These are phyloP conservation scores for Priceomyces fermenticarens DNA, from an alignment of 805 yeast genomes.

Conservation along the genomic window DNA sequence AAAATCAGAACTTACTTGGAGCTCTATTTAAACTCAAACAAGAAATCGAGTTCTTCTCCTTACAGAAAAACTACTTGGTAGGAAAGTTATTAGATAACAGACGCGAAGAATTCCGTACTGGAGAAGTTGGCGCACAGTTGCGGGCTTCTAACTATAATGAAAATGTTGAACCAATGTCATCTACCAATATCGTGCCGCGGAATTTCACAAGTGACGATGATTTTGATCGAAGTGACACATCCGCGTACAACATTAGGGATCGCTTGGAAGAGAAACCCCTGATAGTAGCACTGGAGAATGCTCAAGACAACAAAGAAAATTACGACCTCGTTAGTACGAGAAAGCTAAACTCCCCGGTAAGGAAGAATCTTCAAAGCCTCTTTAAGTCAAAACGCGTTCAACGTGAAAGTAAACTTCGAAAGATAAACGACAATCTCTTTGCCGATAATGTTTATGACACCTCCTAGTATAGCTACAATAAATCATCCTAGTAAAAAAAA, in stretches of 20 bases:
- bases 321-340: background rate
- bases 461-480: background rate
- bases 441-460: background rate
- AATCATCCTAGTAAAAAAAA: background rate
- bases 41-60: slow-evolving; percentile 12
- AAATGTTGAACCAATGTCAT: background rate
- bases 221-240: too few relatives aligned
- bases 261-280: too few relatives aligned
- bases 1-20: slow-evolving; percentile 12
- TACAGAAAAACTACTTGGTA: slow-evolving; percentile 6
- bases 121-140: too few relatives aligned
- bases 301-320: background rate
- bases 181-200: background rate
- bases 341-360: slow-evolving; percentile 1
- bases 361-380: slow-evolving; percentile 3
- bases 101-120: too few relatives aligned
- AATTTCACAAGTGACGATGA: too few relatives aligned
- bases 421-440: slow-evolving; percentile 3
- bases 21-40: slow-evolving; percentile 11
- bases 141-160: too few relatives aligned
- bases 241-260: too few relatives aligned
- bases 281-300: background rate
- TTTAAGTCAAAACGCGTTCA: slow-evolving; percentile 3
- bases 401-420: slow-evolving; percentile 3
- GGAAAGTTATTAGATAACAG: background rate